Conservation (phyloP, 306 rosid species). For the Vicia sativa region DNA sequence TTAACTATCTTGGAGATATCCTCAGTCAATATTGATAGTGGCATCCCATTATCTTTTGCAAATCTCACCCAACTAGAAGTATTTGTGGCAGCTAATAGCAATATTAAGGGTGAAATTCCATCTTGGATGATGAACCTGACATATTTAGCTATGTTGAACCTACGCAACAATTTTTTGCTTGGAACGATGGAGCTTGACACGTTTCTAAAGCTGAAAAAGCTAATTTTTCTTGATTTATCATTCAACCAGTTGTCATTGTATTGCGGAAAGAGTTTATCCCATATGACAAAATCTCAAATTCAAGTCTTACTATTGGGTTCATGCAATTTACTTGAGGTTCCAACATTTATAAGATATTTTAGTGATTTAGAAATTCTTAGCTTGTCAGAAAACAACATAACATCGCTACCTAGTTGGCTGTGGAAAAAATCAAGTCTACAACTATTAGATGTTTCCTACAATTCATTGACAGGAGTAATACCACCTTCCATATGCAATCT, state of each 20-base stretch:
- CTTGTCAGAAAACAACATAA: too few relatives aligned
- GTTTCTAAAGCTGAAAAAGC: neutral
- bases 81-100: neutral
- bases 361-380: too few relatives aligned
- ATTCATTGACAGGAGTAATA: too few relatives aligned
- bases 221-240: too few relatives aligned
- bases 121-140: neutral
- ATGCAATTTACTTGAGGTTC: too few relatives aligned
- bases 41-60: constrained; percentile 12
- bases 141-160: neutral
- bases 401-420: too few relatives aligned
- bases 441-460: too few relatives aligned
- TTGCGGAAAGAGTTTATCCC: neutral
- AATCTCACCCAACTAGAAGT: constrained; percentile 12
- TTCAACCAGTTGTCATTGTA: neutral
- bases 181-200: constrained; percentile 12
- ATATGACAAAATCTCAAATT: too few relatives aligned
- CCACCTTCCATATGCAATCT: too few relatives aligned
- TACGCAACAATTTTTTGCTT: neutral
- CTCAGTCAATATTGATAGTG: constrained; percentile 28
- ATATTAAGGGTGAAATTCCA: constrained; percentile 14
- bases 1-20: neutral
- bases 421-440: too few relatives aligned
- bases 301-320: too few relatives aligned
- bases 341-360: too few relatives aligned